Base-by-base conservation (phyloP, 805 yeast genomes). In the Metschnikowia arizonensis region DNA sequence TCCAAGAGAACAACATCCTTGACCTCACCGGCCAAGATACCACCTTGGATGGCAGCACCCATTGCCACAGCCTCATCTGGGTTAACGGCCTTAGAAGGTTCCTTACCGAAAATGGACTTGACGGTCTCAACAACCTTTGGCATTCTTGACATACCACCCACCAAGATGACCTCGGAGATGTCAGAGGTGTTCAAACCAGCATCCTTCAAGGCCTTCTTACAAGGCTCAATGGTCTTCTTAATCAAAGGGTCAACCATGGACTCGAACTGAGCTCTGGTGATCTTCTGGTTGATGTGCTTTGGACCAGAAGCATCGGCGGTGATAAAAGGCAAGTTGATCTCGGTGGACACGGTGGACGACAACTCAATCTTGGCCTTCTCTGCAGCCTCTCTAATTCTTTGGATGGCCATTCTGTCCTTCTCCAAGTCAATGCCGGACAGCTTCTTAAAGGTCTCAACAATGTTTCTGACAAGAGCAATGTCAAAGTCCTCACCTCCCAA, bases 1-100 rank as follows among this genome's bases (percentile, higher is more conserved):
- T 89, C 97, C 61, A 89, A 79, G 57, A 89, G 74, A 54, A 89
- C 78, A 55, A 89, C 96, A 63, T 89, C 96, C 65, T 86, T 87
- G 55, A 89, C 96, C 69, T 88, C 95, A 69, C 97, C 97, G 48
- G 95, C 85, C 53, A 89, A 76, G 53, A 89, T 95, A 61, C 96
- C 97, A 72, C 97, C 97, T 76, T 89, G 97, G 59, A 89, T 90
- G 48, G 97, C 97, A 54, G 97, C 97, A 73, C 97, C 97, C 71
- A 89, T 82, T 57, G 95, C 93, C 50, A 86, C 95, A 39, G 95
- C 95, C 76, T 86, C 95, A 64, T 86, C 95, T 40, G 97, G 97
- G 81, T 89, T 89, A 59, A 89, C 96, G 44, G 91, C 82, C 75
- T 85, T 88, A 62, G 87, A 85, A 57, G 96, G 95, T 58, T 82